Evolutionary conservation across 108 stramenopile species (phyloP), one percentile per base, ranked within the genome.

Genomic region (Cyclotella atomus): DNA sequence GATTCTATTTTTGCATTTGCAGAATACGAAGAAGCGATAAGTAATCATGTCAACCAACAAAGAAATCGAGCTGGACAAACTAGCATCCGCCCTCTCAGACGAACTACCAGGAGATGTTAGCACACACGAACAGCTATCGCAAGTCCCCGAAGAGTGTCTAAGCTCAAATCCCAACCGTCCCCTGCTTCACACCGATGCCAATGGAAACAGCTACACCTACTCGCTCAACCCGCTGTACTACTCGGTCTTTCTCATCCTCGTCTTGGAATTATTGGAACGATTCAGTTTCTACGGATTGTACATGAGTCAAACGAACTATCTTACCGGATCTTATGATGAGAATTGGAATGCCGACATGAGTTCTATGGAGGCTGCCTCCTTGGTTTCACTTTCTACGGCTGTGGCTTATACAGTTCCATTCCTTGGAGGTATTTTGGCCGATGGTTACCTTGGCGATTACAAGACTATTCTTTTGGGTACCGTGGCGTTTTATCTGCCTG

Each of bases 341-440:
- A 25, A 74, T n/a, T 74, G 79, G 73, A 80, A 68, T 74, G 60
- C 79, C 28, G 27, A 74, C 36, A 54, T 78, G 63, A 65, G 44
- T n/a, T 66, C 65, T 2, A 72, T 78, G 70, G 77, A 78, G 35
- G 77, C 77, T 4, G 71, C 70, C 10, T 65, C 70, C 3, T 38
- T 78, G 35, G 60, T 78, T 20, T 65, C 70, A 6, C 64, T 76
- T 9, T 75, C 78, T 36, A 80, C 79, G 2, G 83, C 79, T 3
- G 65, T 84, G 14, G 83, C 83, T 9, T 84, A 79, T 65, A 79
- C 83, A 5, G 68, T 71, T 9, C 83, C 83, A n/a, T 84, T 84
- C 34, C 47, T 76, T 28, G 83, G 83, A 15, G 83, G 79, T 24
- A 67, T 62, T 45, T 33, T 84, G 9, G 78, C 83, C 0, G 83